Percentiles rank a stretch among this genome's conserved stretches.
phyloP scores from a whole-genome alignment of 768 basidiomycete genomes.

The Auricularia cornea region DNA sequence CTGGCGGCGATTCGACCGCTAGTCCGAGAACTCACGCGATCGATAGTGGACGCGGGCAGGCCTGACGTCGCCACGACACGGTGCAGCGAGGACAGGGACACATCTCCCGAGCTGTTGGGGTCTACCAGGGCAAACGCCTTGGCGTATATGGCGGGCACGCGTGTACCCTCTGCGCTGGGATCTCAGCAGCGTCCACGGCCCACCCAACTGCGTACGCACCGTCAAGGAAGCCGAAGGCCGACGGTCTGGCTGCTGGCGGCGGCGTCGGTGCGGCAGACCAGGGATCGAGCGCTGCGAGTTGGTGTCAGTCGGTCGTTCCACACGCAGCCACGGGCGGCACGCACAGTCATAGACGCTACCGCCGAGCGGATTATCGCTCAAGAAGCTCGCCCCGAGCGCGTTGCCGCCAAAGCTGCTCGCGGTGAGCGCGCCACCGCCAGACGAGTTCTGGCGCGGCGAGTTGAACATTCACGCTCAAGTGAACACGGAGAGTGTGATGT shows the following conservation, averaged over 20 bases:
- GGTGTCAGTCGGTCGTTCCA: no score
- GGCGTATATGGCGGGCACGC: slow-evolving; percentile 70
- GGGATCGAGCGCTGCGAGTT: slow-evolving; percentile 15
- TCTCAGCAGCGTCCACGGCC: neutral
- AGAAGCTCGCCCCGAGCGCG: slow-evolving; percentile 7
- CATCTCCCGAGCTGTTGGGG: slow-evolving; percentile 60
- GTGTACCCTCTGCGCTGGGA: slow-evolving; percentile 54
- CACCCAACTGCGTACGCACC: neutral
- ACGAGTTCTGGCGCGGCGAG: neutral
- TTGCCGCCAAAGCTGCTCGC: neutral
- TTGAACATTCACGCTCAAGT: neutral
- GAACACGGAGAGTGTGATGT: neutral
- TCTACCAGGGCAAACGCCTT: slow-evolving; percentile 68
- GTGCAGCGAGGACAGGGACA: slow-evolving; percentile 75
- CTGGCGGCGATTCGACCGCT: neutral
- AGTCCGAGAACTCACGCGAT: slow-evolving; percentile 46
- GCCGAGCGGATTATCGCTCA: slow-evolving; percentile 11
- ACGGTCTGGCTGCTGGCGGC: slow-evolving; percentile 5
- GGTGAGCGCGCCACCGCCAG: neutral
- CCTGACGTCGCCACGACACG: slow-evolving; percentile 69
- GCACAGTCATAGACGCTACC: slow-evolving; percentile 7
- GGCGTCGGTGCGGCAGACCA: slow-evolving; percentile 25
- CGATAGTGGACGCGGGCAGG: slow-evolving; percentile 74
- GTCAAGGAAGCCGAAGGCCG: neutral
- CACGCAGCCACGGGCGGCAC: slow-evolving; percentile 16